Evolutionary conservation across 2,329 filamentous ascomycete genomes (phyloP).

Genomic region (Zasmidium citrigriseum): DNA sequence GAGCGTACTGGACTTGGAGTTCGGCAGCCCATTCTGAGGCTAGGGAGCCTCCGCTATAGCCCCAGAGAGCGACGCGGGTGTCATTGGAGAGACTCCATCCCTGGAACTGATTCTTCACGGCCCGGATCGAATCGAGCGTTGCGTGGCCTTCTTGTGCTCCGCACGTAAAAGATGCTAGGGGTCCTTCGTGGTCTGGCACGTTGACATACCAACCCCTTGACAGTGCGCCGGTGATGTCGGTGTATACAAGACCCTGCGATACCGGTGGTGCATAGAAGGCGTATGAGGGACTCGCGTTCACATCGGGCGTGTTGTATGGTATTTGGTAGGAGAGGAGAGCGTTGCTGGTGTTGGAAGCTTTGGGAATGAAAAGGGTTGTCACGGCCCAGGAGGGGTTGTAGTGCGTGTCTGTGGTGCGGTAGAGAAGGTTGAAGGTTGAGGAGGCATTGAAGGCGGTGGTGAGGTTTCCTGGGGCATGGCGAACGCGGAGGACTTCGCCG

Average conservation of each 20-base stretch:
- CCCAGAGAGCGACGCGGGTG: conserved; percentile 37
- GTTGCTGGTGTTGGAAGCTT: neutral
- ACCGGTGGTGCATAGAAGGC: conserved; percentile 25
- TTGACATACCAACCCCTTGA: conserved; percentile 27
- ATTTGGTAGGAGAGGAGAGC: conserved; percentile 26
- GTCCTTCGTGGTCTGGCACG: conserved; percentile 31
- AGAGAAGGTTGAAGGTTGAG: conserved; percentile 27
- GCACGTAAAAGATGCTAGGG: conserved; percentile 26
- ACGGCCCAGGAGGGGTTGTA: conserved; percentile 23
- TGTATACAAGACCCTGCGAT: neutral
- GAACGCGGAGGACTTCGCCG: conserved; percentile 7
- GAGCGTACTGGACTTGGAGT: conserved; percentile 29
- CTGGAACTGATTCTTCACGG: conserved; percentile 20
- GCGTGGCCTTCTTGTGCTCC: conserved; percentile 29
- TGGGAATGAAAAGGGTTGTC: conserved; percentile 26
- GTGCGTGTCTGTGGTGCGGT: conserved; percentile 23
- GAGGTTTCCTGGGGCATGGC: conserved; percentile 20
- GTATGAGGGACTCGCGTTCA: conserved; percentile 43
- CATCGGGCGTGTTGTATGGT: conserved; percentile 37
- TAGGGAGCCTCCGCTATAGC: conserved; percentile 57
- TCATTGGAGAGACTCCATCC: conserved; percentile 37
- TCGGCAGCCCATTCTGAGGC: conserved; percentile 47
- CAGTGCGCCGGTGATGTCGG: conserved; percentile 21
- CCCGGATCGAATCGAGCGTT: conserved; percentile 32
- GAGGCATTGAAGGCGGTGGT: conserved; percentile 24